Conservation (phyloP, 1,284 basidiomycete genomes). For the Ustilago xerochloae region DNA sequence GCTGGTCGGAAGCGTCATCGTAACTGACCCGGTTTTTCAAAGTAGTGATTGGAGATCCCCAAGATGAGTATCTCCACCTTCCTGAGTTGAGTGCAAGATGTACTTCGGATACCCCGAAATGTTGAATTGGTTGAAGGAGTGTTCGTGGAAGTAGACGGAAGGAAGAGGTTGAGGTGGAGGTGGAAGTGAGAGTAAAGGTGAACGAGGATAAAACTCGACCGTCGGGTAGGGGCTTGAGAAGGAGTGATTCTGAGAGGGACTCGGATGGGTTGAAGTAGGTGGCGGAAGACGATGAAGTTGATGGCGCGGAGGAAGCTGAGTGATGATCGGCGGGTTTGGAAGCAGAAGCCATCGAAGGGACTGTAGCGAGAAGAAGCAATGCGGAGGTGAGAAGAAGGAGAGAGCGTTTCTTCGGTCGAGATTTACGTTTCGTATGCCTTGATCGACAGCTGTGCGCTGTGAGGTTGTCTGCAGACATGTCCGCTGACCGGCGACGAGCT, state of each 20-base stretch:
- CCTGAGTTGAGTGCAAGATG: conserved; percentile 87
- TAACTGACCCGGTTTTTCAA: conserved; percentile 4
- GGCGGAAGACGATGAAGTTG: not conserved
- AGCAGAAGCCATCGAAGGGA: not conserved
- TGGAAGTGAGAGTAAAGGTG: conserved; percentile 58
- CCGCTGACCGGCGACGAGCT: too few species aligned
- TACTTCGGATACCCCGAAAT: conserved; percentile 84
- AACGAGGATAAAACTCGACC: conserved; percentile 87
- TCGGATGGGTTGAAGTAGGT: conserved; percentile 23
- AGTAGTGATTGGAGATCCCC: conserved; percentile 70
- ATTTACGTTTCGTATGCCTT: too few species aligned
- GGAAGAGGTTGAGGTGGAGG: conserved; percentile 22
- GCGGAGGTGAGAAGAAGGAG: not conserved
- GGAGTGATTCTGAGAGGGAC: conserved; percentile 74
- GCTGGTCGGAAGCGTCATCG: not conserved
- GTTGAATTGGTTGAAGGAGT: conserved; percentile 84
- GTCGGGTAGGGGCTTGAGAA: conserved; percentile 80
- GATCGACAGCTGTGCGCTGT: too few species aligned
- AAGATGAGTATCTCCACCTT: conserved; percentile 87
- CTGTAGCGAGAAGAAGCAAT: not conserved
- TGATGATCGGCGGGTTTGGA: not conserved
- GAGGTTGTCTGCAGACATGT: too few species aligned
- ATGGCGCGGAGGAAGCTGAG: not conserved
- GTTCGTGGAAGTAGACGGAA: conserved; percentile 79
- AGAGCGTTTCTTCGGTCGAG: not conserved